Evolutionary conservation across 768 basidiomycete species (phyloP), one percentile per base, ranked within the genome.

Genomic region (Termitomyces sp.): DNA sequence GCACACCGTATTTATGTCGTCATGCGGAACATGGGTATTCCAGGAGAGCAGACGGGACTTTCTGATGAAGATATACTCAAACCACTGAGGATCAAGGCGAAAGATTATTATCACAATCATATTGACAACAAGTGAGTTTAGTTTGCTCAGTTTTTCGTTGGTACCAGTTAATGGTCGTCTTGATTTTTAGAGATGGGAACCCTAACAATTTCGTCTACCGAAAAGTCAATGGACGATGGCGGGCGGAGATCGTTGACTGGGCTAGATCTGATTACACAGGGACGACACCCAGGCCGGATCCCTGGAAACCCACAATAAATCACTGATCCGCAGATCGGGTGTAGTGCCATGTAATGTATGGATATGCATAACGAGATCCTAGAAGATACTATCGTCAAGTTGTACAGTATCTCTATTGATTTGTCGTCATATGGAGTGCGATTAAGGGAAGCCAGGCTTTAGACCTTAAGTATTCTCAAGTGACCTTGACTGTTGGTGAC

Each of bases 51-150:
- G 7, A 46, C 49, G 3, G 18, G n/a, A 26, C 43, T 52, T 5
- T n/a, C n/a, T n/a, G n/a, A n/a, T n/a, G n/a, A n/a, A n/a, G n/a
- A n/a, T n/a, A n/a, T n/a, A n/a, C 51, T 43, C 8, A 6, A 24
- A 4, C 2, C 10, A 18, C 44, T 47, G 5, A 24, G 29, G 2
- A 5, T 14, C 18, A 13, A 41, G n/a, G 54, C 46, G 14, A n/a
- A 14, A 39, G n/a, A 9, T 4, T 18, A 26, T 13, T 58, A 58
- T 27, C 12, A 14, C 18, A 53, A 39, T 31, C 32, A 48, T 14
- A 58, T 58, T 37, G 37, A 52, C 27, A 58, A 58, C 52, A 53
- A 36, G 57, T 58, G 18, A 32, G 44, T 46, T 47, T 46, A 3
- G 16, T 9, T 22, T 16, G 27, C 24, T 44, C 3, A 44, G 8